Conservation (phyloP, 345 rosid genomes). For the Corchorus olitorius region DNA sequence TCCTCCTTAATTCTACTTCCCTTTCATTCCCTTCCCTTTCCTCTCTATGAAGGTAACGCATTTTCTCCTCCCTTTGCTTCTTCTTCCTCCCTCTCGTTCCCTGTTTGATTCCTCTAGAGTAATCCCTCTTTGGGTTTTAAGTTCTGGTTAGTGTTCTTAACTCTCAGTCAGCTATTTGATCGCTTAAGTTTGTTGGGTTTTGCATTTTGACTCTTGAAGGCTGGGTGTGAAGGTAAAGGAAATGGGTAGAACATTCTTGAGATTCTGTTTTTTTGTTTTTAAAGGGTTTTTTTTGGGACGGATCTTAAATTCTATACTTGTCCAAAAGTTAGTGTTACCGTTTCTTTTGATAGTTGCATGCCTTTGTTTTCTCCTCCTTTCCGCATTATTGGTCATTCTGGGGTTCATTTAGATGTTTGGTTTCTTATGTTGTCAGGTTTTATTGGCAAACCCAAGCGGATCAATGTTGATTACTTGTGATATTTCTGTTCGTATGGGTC, state of each 20-base stretch:
- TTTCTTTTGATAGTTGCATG: neutral
- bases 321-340: neutral
- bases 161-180: neutral
- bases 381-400: neutral
- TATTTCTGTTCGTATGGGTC: neutral
- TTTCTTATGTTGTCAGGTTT: conserved; percentile 12
- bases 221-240: neutral
- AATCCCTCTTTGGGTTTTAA: neutral
- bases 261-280: neutral
- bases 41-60: neutral
- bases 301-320: neutral
- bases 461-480: neutral
- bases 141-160: conserved; percentile 6
- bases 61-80: neutral
- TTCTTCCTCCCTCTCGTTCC: neutral
- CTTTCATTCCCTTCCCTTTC: neutral
- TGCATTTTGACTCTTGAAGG: neutral
- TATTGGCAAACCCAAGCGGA: neutral
- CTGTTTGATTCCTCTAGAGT: neutral
- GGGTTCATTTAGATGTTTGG: neutral
- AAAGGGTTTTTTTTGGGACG: neutral
- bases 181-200: neutral
- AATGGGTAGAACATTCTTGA: neutral
- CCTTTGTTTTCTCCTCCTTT: neutral
- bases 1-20: neutral